Percentiles rank a stretch among this genome's conserved stretches.
Conservation (phyloP, 176 grass and related monocot genomes). For the Panicum miliaceum region DNA sequence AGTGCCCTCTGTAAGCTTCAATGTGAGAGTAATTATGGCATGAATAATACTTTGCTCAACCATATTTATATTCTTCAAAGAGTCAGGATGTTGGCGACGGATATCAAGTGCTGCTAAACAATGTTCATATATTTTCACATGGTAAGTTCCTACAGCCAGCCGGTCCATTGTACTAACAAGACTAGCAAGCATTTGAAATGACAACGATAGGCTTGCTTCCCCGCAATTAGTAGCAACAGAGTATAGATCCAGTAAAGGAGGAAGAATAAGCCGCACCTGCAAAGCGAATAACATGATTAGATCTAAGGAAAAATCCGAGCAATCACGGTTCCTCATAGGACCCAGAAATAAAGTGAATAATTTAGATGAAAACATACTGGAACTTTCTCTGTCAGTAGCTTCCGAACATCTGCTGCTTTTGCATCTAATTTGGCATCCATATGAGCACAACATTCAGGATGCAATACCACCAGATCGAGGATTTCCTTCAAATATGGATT, state of each 20-base stretch:
- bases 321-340: constrained; percentile 17
- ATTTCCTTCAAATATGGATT: constrained; percentile 84
- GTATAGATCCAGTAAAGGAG: constrained; percentile 73
- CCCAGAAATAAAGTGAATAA: constrained; percentile 7
- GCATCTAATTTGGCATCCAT: constrained; percentile 62
- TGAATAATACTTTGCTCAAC: constrained; percentile 80
- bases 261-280: constrained; percentile 81
- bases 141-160: constrained; percentile 74
- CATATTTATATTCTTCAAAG: constrained; percentile 68
- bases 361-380: constrained; percentile 69
- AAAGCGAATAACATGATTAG: constrained; percentile 46
- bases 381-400: constrained; percentile 77
- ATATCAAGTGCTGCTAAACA: constrained; percentile 85
- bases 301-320: constrained; percentile 14
- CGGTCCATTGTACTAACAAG: constrained; percentile 81
- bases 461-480: constrained; percentile 72
- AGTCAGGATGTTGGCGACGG: constrained; percentile 61
- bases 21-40: constrained; percentile 70
- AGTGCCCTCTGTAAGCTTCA: constrained; percentile 90
- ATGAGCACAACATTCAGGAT: constrained; percentile 63
- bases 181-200: constrained; percentile 74
- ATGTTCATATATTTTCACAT: constrained; percentile 82
- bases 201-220: constrained; percentile 69
- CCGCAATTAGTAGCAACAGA: constrained; percentile 64
- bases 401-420: constrained; percentile 68